Base-by-base conservation (phyloP, 2,329 filamentous ascomycete genomes). In the Eutypella sp. region DNA sequence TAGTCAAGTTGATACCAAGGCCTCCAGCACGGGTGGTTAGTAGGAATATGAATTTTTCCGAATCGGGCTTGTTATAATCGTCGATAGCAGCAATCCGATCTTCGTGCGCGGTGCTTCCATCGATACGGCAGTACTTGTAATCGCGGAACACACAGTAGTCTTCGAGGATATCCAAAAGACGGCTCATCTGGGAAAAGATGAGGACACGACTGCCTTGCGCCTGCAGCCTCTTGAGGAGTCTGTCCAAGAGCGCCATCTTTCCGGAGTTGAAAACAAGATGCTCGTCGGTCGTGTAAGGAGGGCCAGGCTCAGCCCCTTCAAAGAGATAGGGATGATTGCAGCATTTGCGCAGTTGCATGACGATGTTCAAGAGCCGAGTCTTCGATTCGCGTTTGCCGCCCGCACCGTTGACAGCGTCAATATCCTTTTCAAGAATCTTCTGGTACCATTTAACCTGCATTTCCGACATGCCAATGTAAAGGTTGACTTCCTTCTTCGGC, bases 401-500 rank as follows among this genome's bases (percentile, higher is more conserved):
- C 24, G 92, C 93, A 50, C 93, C 93, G 57, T 99, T 99, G 59
- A 99, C 92, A 13, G 93, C 93, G 66, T 99, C 93, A 51, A 99
- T 99, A 61, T 99, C 93, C 70, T 97, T 99, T 62, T 99, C 93
- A 3, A 99, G 74, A 57, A 99, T 99, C 72, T 96, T 97, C 67
- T 96, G 87, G 64, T 99, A 99, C 92, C 93, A 99, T 63, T 93
- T 95, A 56, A 96, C 81, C 66, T 99, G 93, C 93, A 99, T 99
- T 47, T 96, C 91, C 1, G 93, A 91, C 92, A 99, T 96, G 55
- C 92, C 93, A 55, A 99, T 85, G 63, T 97, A 99, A 23, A 99
- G 70, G 55, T 99, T 99, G 61, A 97, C 74, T 66, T 99, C 93
- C 67, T 97, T 96, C 76, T 99, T 99, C 2, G 93, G 93, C 43